Conservation (phyloP, 768 basidiomycete species). For the Tylopilus felleus region DNA sequence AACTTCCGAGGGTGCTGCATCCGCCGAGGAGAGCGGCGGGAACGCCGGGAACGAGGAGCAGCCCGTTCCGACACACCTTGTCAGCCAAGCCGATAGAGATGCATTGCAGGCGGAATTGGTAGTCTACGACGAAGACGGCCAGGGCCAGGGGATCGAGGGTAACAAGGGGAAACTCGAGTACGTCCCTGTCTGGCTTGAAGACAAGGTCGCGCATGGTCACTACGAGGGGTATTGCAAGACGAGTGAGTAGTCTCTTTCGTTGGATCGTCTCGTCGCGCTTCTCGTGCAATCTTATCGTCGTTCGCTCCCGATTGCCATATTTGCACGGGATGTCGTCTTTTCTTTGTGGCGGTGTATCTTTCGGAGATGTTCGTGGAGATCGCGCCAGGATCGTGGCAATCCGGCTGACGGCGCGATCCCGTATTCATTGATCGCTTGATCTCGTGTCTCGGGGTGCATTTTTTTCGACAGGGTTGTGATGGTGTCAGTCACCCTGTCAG, state of each 20-base stretch:
- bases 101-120: slow-evolving; percentile 64
- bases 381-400: background rate
- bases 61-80: slow-evolving; percentile 43
- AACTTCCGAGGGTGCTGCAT: slow-evolving; percentile 29
- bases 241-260: slow-evolving; percentile 51
- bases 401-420: background rate
- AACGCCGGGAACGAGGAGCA: slow-evolving; percentile 25
- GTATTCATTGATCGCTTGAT: slow-evolving; percentile 3
- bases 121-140: slow-evolving; percentile 42
- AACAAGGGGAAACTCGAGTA: slow-evolving; percentile 60
- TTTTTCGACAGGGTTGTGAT: background rate
- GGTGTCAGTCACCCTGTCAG: background rate
- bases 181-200: slow-evolving; percentile 89
- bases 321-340: slow-evolving; percentile 3
- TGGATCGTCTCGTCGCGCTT: background rate
- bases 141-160: slow-evolving; percentile 45
- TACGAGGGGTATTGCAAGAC: slow-evolving; percentile 99
- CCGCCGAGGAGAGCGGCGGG: slow-evolving; percentile 25
- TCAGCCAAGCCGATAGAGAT: slow-evolving; percentile 60
- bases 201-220: slow-evolving; percentile 86
- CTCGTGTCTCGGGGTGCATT: background rate
- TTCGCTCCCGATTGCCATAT: slow-evolving; percentile 14
- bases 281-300: background rate
- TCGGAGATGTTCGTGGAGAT: background rate
- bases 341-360: background rate